Evolutionary conservation across 2,329 filamentous ascomycete species (phyloP), one percentile per base, ranked within the genome.

Genomic region (Aureobasidium subglaciale): DNA sequence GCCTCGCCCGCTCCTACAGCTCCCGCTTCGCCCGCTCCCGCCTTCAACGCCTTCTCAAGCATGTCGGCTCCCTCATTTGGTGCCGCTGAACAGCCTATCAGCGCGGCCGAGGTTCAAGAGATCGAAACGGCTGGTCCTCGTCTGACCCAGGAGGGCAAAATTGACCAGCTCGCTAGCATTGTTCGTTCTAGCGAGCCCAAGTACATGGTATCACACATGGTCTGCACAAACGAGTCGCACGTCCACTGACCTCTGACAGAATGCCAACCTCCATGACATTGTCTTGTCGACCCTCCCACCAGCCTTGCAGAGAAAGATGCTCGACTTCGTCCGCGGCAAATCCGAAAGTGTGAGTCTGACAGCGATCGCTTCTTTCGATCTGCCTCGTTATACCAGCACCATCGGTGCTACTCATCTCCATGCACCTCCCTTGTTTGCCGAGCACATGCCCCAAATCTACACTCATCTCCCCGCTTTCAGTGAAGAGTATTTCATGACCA

Each of bases 31-130:
- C 40, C 53, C 8, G 32, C 54, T 18, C 41, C 54, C 18, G 16
- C 29, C 4, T 48, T 49, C 24, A 35, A 30, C n/a, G 22, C 30
- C 18, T 46, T 49, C 43, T 16, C 37, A 3, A 20, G 9, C 50
- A 54, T 54, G 50, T 54, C 50, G 22, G 29, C 16, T 3, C 18
- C 27, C 38, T 42, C 37, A 9, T 34, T 42, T 27, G 38, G 50
- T 20, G n/a, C 18, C 8, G 11, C 40, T 24, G 41, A 48, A 15
- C 24, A 38, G n/a, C 22, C 32, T 11, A 40, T 58, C 22, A 55
- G 50, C 24, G 58, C 57, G 27, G 37, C 56, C n/a, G 58, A 59
- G 41, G 55, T 57, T n/a, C 22, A 38, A 2, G 58, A 59, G 30
- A 49, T 59, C 6, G 56, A 59, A 24, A 16, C 42, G 4, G 52